Evolutionary conservation across 805 yeast genomes (phyloP), one percentile per base, ranked within the genome.

Genomic region (Tetrapisispora pingtungensis): DNA sequence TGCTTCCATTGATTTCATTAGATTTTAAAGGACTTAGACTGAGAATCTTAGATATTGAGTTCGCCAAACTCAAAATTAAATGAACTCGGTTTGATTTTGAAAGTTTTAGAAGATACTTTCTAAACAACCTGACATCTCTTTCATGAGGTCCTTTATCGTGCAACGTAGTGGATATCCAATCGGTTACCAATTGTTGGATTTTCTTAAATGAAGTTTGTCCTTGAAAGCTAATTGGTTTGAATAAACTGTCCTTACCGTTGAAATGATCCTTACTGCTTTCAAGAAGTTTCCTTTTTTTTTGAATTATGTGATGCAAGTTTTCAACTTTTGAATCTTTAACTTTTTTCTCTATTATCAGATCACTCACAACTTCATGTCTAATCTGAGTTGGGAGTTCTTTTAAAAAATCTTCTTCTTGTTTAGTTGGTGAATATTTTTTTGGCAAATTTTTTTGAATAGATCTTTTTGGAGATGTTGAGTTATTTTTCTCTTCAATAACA

Each of bases 381-480:
- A 88, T 76, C 20, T 80, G 82, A 2, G 61, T 52, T 0, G 96
- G 96, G 8, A 88, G 62, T 39, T 71, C 74, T 12, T 72, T 67
- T 54, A 85, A 75, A 1, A 83, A 84, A 2, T 72, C 75, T 72
- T 78, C 69, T 53, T 86, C 87, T 31, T 81, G 69, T n/a, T 73
- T 52, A 35, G 53, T 53, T 7, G 62, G 64, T 24, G 58, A 46
- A 33, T 41, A 38, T 28, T 43, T 26, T 37, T 35, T 36, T 19
- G 36, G 28, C 10, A 44, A 10, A 24, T 43, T 26, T 35, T 35
- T 36, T 30, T 36, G 22, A 22, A 42, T 10, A 31, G 24, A 8
- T 18, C 10, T 26, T 18, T 13, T 41, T n/a, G 43, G 24, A n/a
- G 40, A 31, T 10, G 41, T 44, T 13, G 36, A 35, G n/a, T 35